These are phyloP conservation scores for Yarrowia sp. DNA, from an alignment of 805 yeast species.

Conservation along the genomic window DNA sequence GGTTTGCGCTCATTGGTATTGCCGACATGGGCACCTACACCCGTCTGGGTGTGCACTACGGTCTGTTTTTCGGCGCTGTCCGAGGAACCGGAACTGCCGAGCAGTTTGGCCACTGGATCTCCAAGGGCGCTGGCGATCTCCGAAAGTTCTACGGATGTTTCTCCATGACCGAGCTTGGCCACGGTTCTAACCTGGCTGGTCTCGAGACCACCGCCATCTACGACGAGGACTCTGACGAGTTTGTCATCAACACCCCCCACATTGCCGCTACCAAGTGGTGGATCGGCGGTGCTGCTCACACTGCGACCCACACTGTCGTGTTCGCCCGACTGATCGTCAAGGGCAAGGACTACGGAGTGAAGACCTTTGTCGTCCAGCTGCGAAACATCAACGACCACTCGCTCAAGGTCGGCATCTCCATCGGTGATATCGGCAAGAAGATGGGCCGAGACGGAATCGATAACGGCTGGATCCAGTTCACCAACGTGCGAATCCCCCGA, in stretches of 20 bases:
- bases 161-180: constrained; percentile 90
- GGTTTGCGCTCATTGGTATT: constrained; percentile 36
- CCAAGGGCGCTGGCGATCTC: constrained; percentile 47
- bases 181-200: constrained; percentile 92
- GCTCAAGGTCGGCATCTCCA: constrained; percentile 71
- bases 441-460: constrained; percentile 97
- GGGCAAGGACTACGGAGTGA: constrained; percentile 87
- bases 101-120: constrained; percentile 82
- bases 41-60: constrained; percentile 83
- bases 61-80: constrained; percentile 75
- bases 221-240: constrained; percentile 61
- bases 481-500: constrained; percentile 78
- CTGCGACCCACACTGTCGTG: constrained; percentile 82
- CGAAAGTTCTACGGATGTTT: constrained; percentile 69
- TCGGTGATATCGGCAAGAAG: constrained; percentile 92
- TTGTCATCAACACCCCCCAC: constrained; percentile 81
- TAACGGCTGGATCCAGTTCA: constrained; percentile 94
- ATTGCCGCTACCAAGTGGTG: constrained; percentile 96
- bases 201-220: constrained; percentile 89
- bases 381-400: constrained; percentile 68
- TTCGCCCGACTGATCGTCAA: constrained; percentile 80
- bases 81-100: constrained; percentile 85
- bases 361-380: constrained; percentile 86
- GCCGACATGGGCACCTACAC: constrained; percentile 77
- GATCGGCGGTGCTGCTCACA: constrained; percentile 98